Percentiles rank a stretch among this genome's conserved stretches.
Evolutionary conservation across 495 filamentous ascomycete species (phyloP).

Genomic region (Immersiella caudata): DNA sequence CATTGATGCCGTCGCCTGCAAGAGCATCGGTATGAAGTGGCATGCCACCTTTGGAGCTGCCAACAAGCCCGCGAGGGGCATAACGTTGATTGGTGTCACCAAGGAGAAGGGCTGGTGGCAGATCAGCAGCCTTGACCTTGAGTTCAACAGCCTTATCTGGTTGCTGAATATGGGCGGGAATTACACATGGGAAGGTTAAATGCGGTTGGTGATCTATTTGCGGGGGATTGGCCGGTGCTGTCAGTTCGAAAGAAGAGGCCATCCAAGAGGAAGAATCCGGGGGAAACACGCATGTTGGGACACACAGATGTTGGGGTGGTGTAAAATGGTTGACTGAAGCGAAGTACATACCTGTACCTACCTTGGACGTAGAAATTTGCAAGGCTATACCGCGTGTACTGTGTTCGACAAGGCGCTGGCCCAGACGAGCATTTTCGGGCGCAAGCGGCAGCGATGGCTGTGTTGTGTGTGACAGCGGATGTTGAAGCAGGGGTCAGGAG

Average conservation of each 20-base stretch:
- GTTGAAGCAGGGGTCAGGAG: too few species aligned
- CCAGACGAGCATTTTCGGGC: too few species aligned
- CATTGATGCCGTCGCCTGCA: constrained; percentile 40
- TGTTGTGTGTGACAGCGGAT: too few species aligned
- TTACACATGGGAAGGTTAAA: constrained; percentile 41
- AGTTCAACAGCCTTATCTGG: constrained; percentile 46
- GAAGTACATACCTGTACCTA: too few species aligned
- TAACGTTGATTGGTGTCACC: constrained; percentile 39
- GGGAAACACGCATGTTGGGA: too few species aligned
- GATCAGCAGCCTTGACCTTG: constrained; percentile 38
- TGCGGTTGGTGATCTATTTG: background rate
- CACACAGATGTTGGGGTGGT: too few species aligned
- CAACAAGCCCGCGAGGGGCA: constrained; percentile 36
- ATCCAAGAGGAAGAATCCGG: background rate
- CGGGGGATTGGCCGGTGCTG: background rate
- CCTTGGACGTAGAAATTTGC: too few species aligned
- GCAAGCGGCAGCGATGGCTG: too few species aligned
- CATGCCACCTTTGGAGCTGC: constrained; percentile 43
- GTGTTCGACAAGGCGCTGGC: too few species aligned
- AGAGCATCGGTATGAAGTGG: constrained; percentile 38
- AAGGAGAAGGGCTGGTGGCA: constrained; percentile 36
- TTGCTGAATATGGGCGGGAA: constrained; percentile 42
- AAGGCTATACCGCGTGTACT: too few species aligned
- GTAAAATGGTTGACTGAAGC: too few species aligned
- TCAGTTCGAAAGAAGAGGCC: background rate